phyloP scores from a whole-genome alignment of 2,329 filamentous ascomycete genomes.

The Thielaviopsis euricoi region DNA sequence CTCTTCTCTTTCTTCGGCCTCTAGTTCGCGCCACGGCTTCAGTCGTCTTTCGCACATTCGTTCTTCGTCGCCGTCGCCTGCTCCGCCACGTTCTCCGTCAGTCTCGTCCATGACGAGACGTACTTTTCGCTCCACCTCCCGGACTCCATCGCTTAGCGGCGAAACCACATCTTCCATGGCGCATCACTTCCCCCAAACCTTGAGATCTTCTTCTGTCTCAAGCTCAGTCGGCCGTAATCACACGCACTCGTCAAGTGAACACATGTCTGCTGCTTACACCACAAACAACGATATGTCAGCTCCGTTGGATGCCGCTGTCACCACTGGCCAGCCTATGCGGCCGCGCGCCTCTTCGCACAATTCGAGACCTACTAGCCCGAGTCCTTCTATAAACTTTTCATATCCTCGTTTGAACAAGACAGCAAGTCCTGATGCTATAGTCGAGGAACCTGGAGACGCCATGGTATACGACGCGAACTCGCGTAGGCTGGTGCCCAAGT shows the following conservation, averaged over 20 bases:
- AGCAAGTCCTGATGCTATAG: conserved; percentile 24
- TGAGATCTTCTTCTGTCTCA: not conserved
- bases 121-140: conserved; percentile 69
- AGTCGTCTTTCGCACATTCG: conserved; percentile 1
- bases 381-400: conserved; percentile 41
- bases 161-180: conserved; percentile 26
- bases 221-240: conserved; percentile 33
- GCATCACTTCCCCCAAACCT: not conserved
- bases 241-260: conserved; percentile 33
- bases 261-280: conserved; percentile 28
- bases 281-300: conserved; percentile 26
- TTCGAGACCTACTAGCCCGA: conserved; percentile 27
- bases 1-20: conserved; percentile 53
- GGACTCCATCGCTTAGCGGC: conserved; percentile 27
- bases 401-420: conserved; percentile 31
- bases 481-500: conserved; percentile 39
- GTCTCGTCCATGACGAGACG: conserved; percentile 74
- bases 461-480: conserved; percentile 52
- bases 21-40: conserved; percentile 20
- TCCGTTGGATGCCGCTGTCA: conserved; percentile 18
- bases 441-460: conserved; percentile 21
- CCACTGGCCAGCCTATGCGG: conserved; percentile 19
- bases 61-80: conserved; percentile 29
- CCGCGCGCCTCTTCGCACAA: conserved; percentile 27
- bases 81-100: conserved; percentile 51